Conservation (phyloP, 2,329 filamentous ascomycete species). For the Ophiocordyceps robertsii region DNA sequence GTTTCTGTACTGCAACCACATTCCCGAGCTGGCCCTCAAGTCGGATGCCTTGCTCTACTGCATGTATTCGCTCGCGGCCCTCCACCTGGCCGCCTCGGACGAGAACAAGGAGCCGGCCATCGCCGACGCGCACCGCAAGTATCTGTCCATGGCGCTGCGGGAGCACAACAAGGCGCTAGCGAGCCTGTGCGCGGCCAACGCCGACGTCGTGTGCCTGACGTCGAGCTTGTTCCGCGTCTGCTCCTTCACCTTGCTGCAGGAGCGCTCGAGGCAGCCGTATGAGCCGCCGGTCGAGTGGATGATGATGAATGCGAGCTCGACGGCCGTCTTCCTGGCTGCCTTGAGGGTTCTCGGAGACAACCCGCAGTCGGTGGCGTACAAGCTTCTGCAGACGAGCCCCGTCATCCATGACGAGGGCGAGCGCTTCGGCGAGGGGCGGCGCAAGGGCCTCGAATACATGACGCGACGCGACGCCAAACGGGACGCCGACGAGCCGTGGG, state of each 20-base stretch:
- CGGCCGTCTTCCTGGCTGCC: slow-evolving; percentile 3
- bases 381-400: slow-evolving; percentile 4
- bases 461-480: slow-evolving; percentile 1
- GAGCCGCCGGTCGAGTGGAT: slow-evolving; percentile 8
- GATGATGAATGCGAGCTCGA: slow-evolving; percentile 6
- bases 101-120: slow-evolving; percentile 3
- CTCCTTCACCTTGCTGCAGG: slow-evolving; percentile 7
- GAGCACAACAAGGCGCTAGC: slow-evolving; percentile 6
- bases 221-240: slow-evolving; percentile 6
- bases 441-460: slow-evolving; percentile 5
- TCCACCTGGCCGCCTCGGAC: slow-evolving; percentile 3
- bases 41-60: slow-evolving; percentile 8
- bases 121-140: slow-evolving; percentile 5
- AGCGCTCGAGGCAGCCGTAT: slow-evolving; percentile 5
- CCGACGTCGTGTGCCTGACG: slow-evolving; percentile 6
- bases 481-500: slow-evolving; percentile 7
- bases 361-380: slow-evolving; percentile 1
- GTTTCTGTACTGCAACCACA: slow-evolving; percentile 2
- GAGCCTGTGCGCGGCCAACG: slow-evolving; percentile 2
- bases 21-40: slow-evolving; percentile 4
- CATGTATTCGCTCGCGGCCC: slow-evolving; percentile 7
- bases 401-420: slow-evolving; percentile 4
- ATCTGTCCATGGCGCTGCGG: slow-evolving; percentile 6
- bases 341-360: slow-evolving; percentile 2
- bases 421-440: slow-evolving; percentile 3